phyloP scores from a whole-genome alignment of 1,139 yeast genomes.

The Nakaseomyces glabratus region DNA sequence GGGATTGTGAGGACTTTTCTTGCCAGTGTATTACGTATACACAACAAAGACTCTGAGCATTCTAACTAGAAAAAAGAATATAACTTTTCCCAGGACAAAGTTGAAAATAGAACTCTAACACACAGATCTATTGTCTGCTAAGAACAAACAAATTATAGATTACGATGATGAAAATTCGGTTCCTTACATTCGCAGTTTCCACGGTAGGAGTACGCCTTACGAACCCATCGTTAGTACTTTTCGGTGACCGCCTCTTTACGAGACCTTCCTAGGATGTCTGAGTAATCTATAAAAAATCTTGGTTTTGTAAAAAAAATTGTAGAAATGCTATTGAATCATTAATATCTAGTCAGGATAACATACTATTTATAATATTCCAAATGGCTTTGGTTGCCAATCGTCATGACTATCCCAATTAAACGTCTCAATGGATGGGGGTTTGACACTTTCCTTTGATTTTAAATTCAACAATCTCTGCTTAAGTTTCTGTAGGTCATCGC shows the following conservation, averaged over 20 bases:
- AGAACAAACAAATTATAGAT: too few relatives aligned
- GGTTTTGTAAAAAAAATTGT: too few relatives aligned
- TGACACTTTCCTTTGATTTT: too few relatives aligned
- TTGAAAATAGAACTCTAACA: too few relatives aligned
- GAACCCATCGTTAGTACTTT: slow-evolving; percentile 73
- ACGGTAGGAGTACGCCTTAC: slow-evolving; percentile 71
- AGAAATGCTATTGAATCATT: too few relatives aligned
- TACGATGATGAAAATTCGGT: slow-evolving; percentile 59
- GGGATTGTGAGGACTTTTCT: slow-evolving; percentile 51
- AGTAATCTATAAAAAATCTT: slow-evolving; percentile 25
- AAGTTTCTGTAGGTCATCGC: too few relatives aligned
- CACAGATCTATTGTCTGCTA: too few relatives aligned
- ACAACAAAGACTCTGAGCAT: slow-evolving; percentile 33
- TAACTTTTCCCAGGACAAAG: background rate
- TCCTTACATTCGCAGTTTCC: slow-evolving; percentile 91
- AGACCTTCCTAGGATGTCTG: slow-evolving; percentile 60
- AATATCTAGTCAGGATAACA: background rate
- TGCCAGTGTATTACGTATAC: slow-evolving; percentile 58
- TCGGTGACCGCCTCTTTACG: slow-evolving; percentile 63
- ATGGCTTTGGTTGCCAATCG: slow-evolving; percentile 41
- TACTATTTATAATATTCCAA: slow-evolving; percentile 32
- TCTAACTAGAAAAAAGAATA: slow-evolving; percentile 7
- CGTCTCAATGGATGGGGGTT: too few relatives aligned
- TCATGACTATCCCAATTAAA: slow-evolving; percentile 10
- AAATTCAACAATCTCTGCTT: slow-evolving; percentile 22